phyloP scores from a whole-genome alignment of 2,329 filamentous ascomycete species.

The Graphilbum sp. region DNA sequence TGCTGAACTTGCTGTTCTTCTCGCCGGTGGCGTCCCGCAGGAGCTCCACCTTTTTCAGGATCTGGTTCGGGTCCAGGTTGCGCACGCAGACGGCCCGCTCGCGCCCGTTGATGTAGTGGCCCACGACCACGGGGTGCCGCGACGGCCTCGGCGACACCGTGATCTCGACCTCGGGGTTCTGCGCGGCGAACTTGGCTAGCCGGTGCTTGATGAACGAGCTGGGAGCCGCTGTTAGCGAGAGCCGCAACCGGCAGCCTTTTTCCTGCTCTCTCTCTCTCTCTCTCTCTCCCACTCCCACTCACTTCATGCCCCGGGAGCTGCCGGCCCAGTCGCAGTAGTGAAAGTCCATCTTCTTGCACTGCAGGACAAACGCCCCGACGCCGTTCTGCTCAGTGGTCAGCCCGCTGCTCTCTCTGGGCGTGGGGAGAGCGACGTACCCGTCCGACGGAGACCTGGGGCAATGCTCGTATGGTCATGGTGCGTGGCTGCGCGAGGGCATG shows the following conservation, averaged over 20 bases:
- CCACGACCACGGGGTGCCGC: slow-evolving; percentile 77
- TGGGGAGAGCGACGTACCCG: slow-evolving; percentile 3
- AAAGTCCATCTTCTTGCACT: slow-evolving; percentile 91
- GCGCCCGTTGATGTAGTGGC: slow-evolving; percentile 82
- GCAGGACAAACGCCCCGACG: slow-evolving; percentile 88
- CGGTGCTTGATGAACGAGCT: slow-evolving; percentile 69
- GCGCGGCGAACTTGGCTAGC: slow-evolving; percentile 60
- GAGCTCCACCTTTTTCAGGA: slow-evolving; percentile 63
- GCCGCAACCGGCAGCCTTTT: no score
- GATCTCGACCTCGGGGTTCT: slow-evolving; percentile 82
- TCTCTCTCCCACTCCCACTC: slow-evolving; percentile 15
- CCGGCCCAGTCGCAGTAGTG: slow-evolving; percentile 96
- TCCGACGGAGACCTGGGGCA: slow-evolving; percentile 10
- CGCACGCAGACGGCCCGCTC: slow-evolving; percentile 77
- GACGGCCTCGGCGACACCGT: slow-evolving; percentile 77
- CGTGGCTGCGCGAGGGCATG: neutral
- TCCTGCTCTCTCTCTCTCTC: no score
- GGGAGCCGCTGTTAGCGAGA: slow-evolving; percentile 6
- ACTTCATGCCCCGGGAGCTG: slow-evolving; percentile 92
- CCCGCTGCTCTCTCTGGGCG: neutral
- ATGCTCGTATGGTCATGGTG: slow-evolving; percentile 11
- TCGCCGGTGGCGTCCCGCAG: slow-evolving; percentile 61
- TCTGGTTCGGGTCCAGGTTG: slow-evolving; percentile 66
- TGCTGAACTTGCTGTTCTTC: slow-evolving; percentile 47
- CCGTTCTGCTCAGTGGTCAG: slow-evolving; percentile 52